These are phyloP conservation scores for Bruguiera sexangula DNA, from an alignment of 345 rosid genomes.

Conservation along the genomic window DNA sequence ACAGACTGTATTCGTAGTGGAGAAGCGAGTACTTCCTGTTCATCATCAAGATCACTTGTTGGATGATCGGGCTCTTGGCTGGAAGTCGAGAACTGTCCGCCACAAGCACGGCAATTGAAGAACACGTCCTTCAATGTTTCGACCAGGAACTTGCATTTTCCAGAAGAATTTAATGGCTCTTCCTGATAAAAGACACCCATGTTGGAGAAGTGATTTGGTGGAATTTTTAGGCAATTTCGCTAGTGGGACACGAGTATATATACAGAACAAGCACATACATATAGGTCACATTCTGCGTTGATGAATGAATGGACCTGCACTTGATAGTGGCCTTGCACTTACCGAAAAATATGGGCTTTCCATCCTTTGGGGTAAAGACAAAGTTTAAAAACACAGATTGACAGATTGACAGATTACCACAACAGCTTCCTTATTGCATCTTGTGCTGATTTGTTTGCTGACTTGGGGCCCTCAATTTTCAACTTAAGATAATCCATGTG, in stretches of 20 bases:
- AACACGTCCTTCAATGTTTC: constrained; percentile 51
- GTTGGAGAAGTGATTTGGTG: constrained; percentile 4
- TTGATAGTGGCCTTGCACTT: constrained; percentile 48
- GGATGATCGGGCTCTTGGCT: constrained; percentile 38
- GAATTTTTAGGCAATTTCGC: constrained; percentile 6
- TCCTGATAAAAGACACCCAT: constrained; percentile 63
- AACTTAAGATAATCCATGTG: too few species aligned
- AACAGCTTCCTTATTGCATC: too few species aligned
- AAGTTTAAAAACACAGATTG: constrained; percentile 24
- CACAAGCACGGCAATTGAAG: constrained; percentile 41
- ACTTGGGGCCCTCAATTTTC: constrained; percentile 1
- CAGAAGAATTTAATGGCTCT: constrained; percentile 35
- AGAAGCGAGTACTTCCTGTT: constrained; percentile 43
- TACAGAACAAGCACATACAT: constrained; percentile 1
- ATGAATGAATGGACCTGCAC: constrained; percentile 29
- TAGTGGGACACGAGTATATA: not conserved
- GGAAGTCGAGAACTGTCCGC: constrained; percentile 33
- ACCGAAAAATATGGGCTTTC: constrained; percentile 22
- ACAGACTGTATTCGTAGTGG: not conserved
- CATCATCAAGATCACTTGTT: constrained; percentile 39
- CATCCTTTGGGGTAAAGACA: constrained; percentile 62
- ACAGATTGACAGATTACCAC: too few species aligned
- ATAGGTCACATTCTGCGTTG: constrained; percentile 14
- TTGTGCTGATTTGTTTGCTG: too few species aligned
- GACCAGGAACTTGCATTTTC: constrained; percentile 46